These are phyloP conservation scores for Pseudocercospora eumusae DNA, from an alignment of 2,329 filamentous ascomycete species.

Conservation along the genomic window DNA sequence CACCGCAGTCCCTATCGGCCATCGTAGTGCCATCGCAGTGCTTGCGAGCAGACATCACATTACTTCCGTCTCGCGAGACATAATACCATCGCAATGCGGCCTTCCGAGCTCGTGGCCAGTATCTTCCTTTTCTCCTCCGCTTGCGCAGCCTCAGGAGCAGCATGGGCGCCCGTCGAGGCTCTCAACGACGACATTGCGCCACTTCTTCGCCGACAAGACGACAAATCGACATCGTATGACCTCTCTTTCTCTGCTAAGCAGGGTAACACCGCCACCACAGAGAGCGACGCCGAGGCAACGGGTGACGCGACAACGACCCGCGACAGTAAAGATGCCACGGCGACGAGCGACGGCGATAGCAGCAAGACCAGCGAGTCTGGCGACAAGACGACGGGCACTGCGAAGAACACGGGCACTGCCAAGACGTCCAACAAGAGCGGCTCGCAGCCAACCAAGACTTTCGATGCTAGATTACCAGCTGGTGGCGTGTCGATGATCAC, in stretches of 20 bases:
- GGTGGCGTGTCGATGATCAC: constrained; percentile 65
- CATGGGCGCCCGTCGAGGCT: constrained; percentile 32
- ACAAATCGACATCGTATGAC: constrained; percentile 26
- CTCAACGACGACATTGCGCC: constrained; percentile 34
- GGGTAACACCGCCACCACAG: constrained; percentile 34
- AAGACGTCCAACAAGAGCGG: constrained; percentile 25
- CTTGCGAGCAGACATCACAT: constrained; percentile 10
- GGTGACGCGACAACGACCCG: constrained; percentile 24
- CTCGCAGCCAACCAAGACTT: constrained; percentile 42
- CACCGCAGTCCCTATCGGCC: constrained; percentile 14
- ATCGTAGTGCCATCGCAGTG: constrained; percentile 10
- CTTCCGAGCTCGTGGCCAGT: constrained; percentile 37
- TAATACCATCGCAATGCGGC: constrained; percentile 37
- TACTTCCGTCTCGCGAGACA: constrained; percentile 1
- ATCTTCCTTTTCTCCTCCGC: constrained; percentile 37
- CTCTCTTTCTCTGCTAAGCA: constrained; percentile 28
- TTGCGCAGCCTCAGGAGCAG: constrained; percentile 35
- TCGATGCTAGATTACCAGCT: constrained; percentile 56
- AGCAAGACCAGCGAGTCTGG: constrained; percentile 19
- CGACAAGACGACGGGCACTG: constrained; percentile 26
- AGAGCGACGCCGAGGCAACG: constrained; percentile 23
- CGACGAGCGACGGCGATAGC: constrained; percentile 19
- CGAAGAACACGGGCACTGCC: constrained; percentile 28
- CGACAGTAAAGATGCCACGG: constrained; percentile 23
- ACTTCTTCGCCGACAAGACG: constrained; percentile 33